Evolutionary conservation across 768 basidiomycete species (phyloP).

Genomic region (Chalciporus piperatus): DNA sequence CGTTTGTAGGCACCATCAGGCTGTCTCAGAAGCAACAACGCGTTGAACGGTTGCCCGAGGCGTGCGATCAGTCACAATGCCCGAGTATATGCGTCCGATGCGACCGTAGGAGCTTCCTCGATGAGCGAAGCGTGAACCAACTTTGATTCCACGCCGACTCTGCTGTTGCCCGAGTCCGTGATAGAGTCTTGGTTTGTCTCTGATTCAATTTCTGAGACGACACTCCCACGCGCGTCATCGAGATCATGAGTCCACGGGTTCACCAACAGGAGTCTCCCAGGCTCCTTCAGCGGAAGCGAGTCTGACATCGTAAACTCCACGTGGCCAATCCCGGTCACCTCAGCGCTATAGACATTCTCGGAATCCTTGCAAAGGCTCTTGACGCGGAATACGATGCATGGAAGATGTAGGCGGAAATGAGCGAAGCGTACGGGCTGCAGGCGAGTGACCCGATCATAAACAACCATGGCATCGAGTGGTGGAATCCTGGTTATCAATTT

Average conservation of each 20-base stretch:
- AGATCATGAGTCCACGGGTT: conserved; percentile 1
- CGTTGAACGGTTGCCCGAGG: neutral
- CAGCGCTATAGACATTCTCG: neutral
- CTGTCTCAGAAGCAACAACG: neutral
- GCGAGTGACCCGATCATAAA: neutral
- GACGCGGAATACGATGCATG: neutral
- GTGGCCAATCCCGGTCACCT: neutral
- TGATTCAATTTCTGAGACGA: neutral
- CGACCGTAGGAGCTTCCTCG: neutral
- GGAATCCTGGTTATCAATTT: neutral
- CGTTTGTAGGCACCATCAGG: neutral
- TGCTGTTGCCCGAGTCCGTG: neutral
- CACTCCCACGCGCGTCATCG: neutral
- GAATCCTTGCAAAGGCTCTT: neutral
- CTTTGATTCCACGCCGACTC: neutral
- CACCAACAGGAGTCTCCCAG: neutral
- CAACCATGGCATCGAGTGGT: neutral
- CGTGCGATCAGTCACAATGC: neutral
- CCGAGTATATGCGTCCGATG: neutral
- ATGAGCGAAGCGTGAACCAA: neutral
- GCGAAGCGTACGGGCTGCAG: neutral
- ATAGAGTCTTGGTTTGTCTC: neutral
- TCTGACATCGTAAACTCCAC: neutral
- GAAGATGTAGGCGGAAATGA: neutral
- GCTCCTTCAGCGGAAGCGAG: neutral